phyloP scores from a whole-genome alignment of 2,329 filamentous ascomycete species.

The Leptoxyphium fumago region DNA sequence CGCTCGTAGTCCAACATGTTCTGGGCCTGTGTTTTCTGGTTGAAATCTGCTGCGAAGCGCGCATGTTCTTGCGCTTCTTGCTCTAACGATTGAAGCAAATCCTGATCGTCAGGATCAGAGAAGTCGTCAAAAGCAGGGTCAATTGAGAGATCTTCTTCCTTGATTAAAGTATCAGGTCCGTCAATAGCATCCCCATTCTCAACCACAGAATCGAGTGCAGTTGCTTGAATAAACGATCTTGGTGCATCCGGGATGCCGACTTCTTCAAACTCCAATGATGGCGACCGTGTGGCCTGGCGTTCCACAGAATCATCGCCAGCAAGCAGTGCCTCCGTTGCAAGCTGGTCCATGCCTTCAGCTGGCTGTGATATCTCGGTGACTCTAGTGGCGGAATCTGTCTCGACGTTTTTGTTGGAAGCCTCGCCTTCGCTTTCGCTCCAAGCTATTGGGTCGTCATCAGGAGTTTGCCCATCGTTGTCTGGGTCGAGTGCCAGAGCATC shows the following conservation, averaged over 20 bases:
- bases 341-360: neutral
- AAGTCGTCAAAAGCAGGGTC: slow-evolving; percentile 30
- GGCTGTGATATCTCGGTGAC: neutral
- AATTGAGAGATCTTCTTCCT: slow-evolving; percentile 15
- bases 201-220: slow-evolving; percentile 8
- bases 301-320: slow-evolving; percentile 9
- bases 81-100: slow-evolving; percentile 71
- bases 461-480: neutral
- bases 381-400: neutral
- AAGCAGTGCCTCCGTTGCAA: neutral
- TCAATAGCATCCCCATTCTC: slow-evolving; percentile 2
- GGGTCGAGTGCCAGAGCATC: neutral
- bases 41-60: slow-evolving; percentile 77
- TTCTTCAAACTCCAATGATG: slow-evolving; percentile 38
- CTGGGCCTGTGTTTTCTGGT: slow-evolving; percentile 54
- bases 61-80: slow-evolving; percentile 88
- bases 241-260: slow-evolving; percentile 23
- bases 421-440: slow-evolving; percentile 41
- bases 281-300: slow-evolving; percentile 21
- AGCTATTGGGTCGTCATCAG: slow-evolving; percentile 24
- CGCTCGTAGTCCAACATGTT: slow-evolving; percentile 69
- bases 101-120: slow-evolving; percentile 84
- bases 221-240: neutral
- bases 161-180: neutral
- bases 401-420: neutral